phyloP scores from a whole-genome alignment of 2,329 filamentous ascomycete species.

The Leptographium radiaticola region DNA sequence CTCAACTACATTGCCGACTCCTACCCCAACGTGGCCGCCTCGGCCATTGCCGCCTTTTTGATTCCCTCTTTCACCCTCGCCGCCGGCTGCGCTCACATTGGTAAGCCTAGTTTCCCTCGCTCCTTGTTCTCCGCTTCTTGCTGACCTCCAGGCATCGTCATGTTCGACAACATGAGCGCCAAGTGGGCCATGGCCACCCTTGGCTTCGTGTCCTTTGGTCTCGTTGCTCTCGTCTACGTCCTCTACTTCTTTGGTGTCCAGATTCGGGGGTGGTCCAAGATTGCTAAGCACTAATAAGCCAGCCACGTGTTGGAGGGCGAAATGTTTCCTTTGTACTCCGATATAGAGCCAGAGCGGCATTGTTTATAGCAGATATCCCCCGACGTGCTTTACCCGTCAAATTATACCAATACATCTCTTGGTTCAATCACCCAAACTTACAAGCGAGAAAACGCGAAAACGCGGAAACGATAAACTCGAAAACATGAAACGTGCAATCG shows the following conservation, averaged over 20 bases:
- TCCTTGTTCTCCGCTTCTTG: too few species aligned
- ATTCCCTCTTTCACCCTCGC: constrained; percentile 5
- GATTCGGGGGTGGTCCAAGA: constrained; percentile 4
- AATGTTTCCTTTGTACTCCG: not conserved
- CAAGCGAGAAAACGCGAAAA: too few species aligned
- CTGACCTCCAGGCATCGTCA: constrained; percentile 2
- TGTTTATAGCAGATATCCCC: not conserved
- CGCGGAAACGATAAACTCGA: too few species aligned
- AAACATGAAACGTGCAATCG: too few species aligned
- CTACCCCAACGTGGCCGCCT: constrained; percentile 4
- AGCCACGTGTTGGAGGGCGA: too few species aligned
- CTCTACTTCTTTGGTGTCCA: constrained; percentile 3
- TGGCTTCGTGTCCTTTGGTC: constrained; percentile 5
- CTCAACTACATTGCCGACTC: constrained; percentile 5
- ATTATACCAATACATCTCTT: not conserved
- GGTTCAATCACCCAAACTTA: not conserved
- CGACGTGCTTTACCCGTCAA: not conserved
- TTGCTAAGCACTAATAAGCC: not conserved
- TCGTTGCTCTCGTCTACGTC: constrained; percentile 5
- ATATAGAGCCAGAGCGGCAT: not conserved
- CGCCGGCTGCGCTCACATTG: constrained; percentile 3
- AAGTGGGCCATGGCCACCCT: constrained; percentile 6
- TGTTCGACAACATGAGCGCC: constrained; percentile 6
- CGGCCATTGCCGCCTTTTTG: constrained; percentile 5
- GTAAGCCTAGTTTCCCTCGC: not conserved